These are phyloP conservation scores for Scenedesmus sp. DNA, from an alignment of 163 green algal species.

Conservation along the genomic window DNA sequence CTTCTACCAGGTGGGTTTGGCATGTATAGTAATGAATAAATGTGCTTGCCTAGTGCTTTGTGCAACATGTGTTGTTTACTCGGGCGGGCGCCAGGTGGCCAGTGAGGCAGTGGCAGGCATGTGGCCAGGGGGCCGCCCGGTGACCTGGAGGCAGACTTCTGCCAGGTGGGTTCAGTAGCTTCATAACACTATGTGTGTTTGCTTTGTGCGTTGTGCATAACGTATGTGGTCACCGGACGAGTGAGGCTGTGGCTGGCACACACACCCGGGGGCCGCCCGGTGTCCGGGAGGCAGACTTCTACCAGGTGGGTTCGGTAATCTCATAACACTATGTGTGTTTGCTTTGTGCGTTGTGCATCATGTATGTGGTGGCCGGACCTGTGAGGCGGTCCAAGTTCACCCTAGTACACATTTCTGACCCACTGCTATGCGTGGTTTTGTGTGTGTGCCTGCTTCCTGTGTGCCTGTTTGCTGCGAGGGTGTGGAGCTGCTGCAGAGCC, in stretches of 20 bases:
- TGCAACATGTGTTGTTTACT: too few species aligned
- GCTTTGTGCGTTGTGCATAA: not conserved
- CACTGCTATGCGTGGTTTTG: too few species aligned
- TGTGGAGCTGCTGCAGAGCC: too few species aligned
- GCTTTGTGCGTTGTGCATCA: not conserved
- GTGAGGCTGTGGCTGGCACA: constrained; percentile 96
- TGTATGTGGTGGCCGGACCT: constrained; percentile 2
- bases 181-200: not conserved
- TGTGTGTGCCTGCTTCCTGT: too few species aligned
- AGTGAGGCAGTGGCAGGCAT: too few species aligned
- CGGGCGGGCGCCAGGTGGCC: too few species aligned
- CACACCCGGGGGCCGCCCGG: constrained; percentile 79
- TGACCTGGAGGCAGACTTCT: constrained; percentile 23
- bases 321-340: not conserved
- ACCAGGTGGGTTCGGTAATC: not conserved
- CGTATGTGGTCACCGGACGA: not conserved
- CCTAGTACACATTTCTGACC: too few species aligned
- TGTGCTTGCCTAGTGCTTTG: too few species aligned
- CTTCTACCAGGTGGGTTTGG: constrained; percentile 32
- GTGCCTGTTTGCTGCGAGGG: too few species aligned
- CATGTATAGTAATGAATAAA: too few species aligned
- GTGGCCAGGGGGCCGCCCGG: too few species aligned
- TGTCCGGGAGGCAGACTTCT: constrained; percentile 53
- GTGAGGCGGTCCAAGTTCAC: constrained; percentile 83
- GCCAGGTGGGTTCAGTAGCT: not conserved